Conservation (phyloP, 495 filamentous ascomycete genomes). For the Rusavskia elegans region DNA sequence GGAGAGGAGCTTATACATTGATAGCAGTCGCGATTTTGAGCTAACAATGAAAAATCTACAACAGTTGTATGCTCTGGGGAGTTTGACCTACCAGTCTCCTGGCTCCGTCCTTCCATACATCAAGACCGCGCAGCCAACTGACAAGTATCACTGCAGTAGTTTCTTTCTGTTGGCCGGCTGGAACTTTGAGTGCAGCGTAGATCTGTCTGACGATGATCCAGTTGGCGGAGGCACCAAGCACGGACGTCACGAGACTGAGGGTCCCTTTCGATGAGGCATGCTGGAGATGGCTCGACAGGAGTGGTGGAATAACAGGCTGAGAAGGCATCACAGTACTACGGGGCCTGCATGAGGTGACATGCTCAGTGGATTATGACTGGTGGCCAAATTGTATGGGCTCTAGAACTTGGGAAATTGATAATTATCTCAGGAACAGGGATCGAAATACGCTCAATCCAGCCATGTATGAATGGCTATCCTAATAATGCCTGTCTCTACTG, state of each 20-base stretch:
- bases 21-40: background rate
- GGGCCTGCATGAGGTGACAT: too few species aligned
- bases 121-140: conserved; percentile 59
- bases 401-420: background rate
- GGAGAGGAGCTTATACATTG: background rate
- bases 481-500: too few species aligned
- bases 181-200: conserved; percentile 30
- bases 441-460: too few species aligned
- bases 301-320: conserved; percentile 43
- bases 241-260: conserved; percentile 56
- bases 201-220: conserved; percentile 59
- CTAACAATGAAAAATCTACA: too few species aligned
- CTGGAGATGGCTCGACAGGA: conserved; percentile 17
- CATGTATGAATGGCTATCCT: too few species aligned
- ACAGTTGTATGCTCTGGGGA: too few species aligned
- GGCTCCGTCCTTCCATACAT: conserved; percentile 57
- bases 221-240: conserved; percentile 54
- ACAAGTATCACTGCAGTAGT: conserved; percentile 46
- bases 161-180: conserved; percentile 1
- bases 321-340: conserved; percentile 22
- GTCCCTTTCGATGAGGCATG: conserved; percentile 25
- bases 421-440: too few species aligned
- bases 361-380: too few species aligned
- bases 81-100: conserved; percentile 37
- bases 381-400: too few species aligned